Evolutionary conservation across 2,329 filamentous ascomycete genomes (phyloP), one percentile per base, ranked within the genome.

Genomic region (Cercospora brassicicola): DNA sequence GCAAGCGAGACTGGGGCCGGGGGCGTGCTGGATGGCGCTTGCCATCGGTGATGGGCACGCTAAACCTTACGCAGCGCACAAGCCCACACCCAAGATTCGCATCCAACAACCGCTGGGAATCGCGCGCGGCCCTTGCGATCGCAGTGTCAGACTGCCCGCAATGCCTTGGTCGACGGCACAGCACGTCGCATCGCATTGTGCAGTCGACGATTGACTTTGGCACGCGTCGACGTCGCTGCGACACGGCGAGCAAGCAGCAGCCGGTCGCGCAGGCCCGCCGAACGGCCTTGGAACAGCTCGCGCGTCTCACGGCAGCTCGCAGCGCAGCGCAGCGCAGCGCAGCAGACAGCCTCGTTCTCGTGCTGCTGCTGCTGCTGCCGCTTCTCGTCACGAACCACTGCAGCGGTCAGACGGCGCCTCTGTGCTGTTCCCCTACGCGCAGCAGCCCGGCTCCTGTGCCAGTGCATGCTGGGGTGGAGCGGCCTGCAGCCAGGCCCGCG

Each of bases 351-450:
- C 55, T 53, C 18, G 45, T 45, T 62, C 39, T 62, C 45, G 36
- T 42, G 48, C 36, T 28, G 36, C 45, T 39, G 36, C 36, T 39
- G 11, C 33, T 36, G 36, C 13, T 36, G 33, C 33, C 6, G 36
- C 36, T 15, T 39, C 36, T 39, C 36, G 36, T 39, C 36, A 39
- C 62, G 53, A 65, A 56, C 53, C 62, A 51, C 63, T 65, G 36
- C 55, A 59, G 63, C 63, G 63, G 63, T 65, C 36, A 55, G 23
- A 23, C 15, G 31, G 30, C 51, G 23, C 33, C 59, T 61, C 33
- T 31, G 62, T 30, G n/a, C 62, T 56, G n/a, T 57, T 42, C n/a
- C 18, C 18, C 33, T 36, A 15, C 33, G 33, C 33, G 33, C 33
- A 36, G 33, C 33, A 36, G 33, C 33, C 33, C 33, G 33, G 33